Conservation (phyloP, 2,329 filamentous ascomycete genomes). For the Tolypocladium cylindrosporum region DNA sequence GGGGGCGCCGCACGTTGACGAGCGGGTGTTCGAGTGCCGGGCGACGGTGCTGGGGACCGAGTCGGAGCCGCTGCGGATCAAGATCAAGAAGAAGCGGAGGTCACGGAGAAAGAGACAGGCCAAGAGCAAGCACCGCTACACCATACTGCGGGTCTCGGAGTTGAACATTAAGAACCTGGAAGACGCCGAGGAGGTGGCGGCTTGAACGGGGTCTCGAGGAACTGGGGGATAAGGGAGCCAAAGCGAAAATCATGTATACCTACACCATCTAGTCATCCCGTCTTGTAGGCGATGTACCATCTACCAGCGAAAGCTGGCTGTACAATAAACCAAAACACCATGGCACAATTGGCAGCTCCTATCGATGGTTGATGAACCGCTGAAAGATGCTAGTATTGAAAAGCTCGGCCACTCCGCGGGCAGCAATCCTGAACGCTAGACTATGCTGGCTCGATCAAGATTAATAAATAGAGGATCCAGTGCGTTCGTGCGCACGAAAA, state of each 20-base stretch:
- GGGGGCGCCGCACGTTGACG: constrained; percentile 72
- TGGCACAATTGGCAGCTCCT: neutral
- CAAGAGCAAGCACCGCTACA: constrained; percentile 85
- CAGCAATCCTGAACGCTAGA: constrained; percentile 4
- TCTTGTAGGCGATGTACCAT: constrained; percentile 1
- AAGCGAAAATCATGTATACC: neutral
- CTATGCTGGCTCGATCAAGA: constrained; percentile 5
- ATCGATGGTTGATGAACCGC: neutral
- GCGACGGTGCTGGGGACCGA: constrained; percentile 80
- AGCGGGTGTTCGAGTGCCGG: constrained; percentile 73
- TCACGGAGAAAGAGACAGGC: constrained; percentile 65
- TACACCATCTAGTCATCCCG: neutral
- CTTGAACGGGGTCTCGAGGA: neutral
- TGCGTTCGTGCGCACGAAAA: constrained; percentile 10
- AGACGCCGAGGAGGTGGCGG: constrained; percentile 22
- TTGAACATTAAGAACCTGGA: constrained; percentile 49
- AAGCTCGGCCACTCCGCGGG: constrained; percentile 1
- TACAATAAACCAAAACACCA: constrained; percentile 2
- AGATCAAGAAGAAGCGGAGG: constrained; percentile 74
- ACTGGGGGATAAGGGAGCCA: neutral
- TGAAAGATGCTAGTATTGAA: neutral
- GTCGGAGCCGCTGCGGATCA: constrained; percentile 64
- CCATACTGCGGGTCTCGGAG: constrained; percentile 76
- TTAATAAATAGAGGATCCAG: neutral
- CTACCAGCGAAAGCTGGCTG: constrained; percentile 4